Conservation (phyloP, 169 alveolate genomes). For the Eimeria acervulina region DNA sequence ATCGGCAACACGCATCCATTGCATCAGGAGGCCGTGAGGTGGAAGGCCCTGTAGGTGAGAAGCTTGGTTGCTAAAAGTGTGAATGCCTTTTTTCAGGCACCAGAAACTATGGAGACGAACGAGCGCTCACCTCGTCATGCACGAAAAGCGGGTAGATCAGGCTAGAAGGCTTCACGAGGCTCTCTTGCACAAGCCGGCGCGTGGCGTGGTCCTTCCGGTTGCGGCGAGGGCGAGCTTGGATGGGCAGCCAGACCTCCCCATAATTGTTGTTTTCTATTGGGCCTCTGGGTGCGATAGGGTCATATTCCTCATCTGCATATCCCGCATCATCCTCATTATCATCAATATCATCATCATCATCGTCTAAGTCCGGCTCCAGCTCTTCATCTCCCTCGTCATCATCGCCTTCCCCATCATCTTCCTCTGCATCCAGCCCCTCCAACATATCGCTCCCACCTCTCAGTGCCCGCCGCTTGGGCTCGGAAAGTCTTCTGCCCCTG, state of each 20-base stretch:
- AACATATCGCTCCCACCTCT: neutral
- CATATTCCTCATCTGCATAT: constrained; percentile 79
- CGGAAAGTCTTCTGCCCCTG: neutral
- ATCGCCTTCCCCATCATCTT: constrained; percentile 57
- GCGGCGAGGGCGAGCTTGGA: constrained; percentile 82
- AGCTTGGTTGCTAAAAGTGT: neutral
- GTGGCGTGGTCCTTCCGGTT: constrained; percentile 79
- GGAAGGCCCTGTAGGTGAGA: neutral
- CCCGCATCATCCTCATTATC: constrained; percentile 71
- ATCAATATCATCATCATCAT: constrained; percentile 21
- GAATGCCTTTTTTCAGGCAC: neutral
- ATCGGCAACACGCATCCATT: neutral
- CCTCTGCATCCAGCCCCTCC: constrained; percentile 65
- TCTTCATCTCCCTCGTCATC: constrained; percentile 77
- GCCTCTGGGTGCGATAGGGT: constrained; percentile 82
- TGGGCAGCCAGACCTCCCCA: constrained; percentile 83
- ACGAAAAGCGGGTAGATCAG: constrained; percentile 88
- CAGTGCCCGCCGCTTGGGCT: constrained; percentile 17
- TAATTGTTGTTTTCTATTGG: constrained; percentile 79
- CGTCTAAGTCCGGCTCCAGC: constrained; percentile 44
- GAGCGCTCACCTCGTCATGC: constrained; percentile 86
- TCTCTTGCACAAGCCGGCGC: constrained; percentile 83
- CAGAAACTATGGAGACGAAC: neutral
- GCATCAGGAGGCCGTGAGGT: neutral
- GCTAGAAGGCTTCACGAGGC: constrained; percentile 86